Evolutionary conservation across 2,329 filamentous ascomycete genomes (phyloP).

Genomic region (Pestalotiopsis sp.): DNA sequence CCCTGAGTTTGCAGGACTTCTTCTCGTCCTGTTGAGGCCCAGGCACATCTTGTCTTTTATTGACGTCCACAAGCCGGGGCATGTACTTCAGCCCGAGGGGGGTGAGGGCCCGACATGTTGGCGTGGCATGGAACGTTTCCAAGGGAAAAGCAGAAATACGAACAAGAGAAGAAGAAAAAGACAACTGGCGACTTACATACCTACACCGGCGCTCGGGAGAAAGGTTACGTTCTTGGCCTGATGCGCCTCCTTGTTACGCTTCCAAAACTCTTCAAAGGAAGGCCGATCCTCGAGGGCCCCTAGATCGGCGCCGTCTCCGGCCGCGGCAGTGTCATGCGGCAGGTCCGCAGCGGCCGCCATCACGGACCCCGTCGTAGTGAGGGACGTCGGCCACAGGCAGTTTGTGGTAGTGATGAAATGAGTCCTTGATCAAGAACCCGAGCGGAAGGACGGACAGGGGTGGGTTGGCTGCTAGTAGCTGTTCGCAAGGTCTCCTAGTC

Average conservation of each 20-base stretch:
- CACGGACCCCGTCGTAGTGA: neutral
- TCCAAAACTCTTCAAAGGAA: conserved; percentile 17
- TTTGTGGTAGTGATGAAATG: neutral
- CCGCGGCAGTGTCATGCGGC: neutral
- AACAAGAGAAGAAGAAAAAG: neutral
- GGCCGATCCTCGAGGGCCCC: conserved; percentile 8
- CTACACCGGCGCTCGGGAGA: conserved; percentile 5
- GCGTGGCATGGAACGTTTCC: neutral
- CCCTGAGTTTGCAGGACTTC: no score
- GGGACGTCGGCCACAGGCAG: no score
- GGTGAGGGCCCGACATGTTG: neutral
- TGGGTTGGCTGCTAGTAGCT: neutral
- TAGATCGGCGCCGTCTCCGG: neutral
- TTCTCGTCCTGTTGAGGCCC: no score
- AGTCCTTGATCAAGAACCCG: neutral
- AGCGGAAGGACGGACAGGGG: neutral
- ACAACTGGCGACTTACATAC: conserved; percentile 3
- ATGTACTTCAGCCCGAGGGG: neutral
- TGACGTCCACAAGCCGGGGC: neutral
- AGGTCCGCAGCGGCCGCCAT: conserved; percentile 2
- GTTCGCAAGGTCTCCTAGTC: neutral
- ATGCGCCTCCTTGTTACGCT: conserved; percentile 12
- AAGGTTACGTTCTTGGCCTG: conserved; percentile 8
- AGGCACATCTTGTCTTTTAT: neutral
- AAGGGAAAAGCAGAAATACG: neutral